A percentile compares a stretch with the other conserved stretches of the same genome.
phyloP scores from a whole-genome alignment of 768 basidiomycete genomes.

The Rhodotorula graminis region DNA sequence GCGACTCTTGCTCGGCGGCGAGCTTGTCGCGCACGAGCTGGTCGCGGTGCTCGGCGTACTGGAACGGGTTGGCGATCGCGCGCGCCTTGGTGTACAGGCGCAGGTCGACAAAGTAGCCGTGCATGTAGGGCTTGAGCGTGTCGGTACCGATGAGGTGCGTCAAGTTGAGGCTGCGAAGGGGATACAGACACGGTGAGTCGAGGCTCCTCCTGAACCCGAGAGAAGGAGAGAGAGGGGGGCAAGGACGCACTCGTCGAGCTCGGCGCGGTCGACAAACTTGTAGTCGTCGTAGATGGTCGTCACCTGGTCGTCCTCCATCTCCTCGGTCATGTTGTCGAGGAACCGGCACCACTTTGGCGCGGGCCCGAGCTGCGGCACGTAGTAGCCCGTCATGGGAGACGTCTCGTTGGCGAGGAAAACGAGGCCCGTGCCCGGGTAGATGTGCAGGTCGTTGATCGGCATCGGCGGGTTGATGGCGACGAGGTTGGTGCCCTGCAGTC shows the following conservation, averaged over 20 bases:
- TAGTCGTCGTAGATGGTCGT: conserved; percentile 85
- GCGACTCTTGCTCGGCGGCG: conserved; percentile 85
- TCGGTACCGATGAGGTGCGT: conserved; percentile 92
- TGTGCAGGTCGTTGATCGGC: conserved; percentile 85
- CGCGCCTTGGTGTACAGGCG: conserved; percentile 94
- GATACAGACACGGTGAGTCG: too few relatives aligned
- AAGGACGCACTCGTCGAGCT: conserved; percentile 69
- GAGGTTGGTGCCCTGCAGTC: conserved; percentile 70
- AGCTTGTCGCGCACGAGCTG: conserved; percentile 79
- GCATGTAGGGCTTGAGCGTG: conserved; percentile 98
- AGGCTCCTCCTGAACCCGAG: neutral
- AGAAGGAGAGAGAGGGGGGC: conserved; percentile 2
- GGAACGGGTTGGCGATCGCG: conserved; percentile 91
- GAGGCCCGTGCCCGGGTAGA: conserved; percentile 81
- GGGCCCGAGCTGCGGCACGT: conserved; percentile 90
- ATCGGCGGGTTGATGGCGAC: conserved; percentile 84
- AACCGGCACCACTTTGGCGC: conserved; percentile 96
- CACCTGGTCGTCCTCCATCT: conserved; percentile 78
- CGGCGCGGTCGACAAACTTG: conserved; percentile 87
- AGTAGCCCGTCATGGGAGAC: conserved; percentile 91
- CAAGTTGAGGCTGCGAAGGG: conserved; percentile 67
- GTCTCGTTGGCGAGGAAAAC: conserved; percentile 91
- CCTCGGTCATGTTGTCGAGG: conserved; percentile 97
- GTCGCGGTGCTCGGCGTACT: conserved; percentile 89
- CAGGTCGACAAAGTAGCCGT: conserved; percentile 95